Base-by-base conservation (phyloP, 108 stramenopile genomes). In the Fragilariopsis cylindrus region DNA sequence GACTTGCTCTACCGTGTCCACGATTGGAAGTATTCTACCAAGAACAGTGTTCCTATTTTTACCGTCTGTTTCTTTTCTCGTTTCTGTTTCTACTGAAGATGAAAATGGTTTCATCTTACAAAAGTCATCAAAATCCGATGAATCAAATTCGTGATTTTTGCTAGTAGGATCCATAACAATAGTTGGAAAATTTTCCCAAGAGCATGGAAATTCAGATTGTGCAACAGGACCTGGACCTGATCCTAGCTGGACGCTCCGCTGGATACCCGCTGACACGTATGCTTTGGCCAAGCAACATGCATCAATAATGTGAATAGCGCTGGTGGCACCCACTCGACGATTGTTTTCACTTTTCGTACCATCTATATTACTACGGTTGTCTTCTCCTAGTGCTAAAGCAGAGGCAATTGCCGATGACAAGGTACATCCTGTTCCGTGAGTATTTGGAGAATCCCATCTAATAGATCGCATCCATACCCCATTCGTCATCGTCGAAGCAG, bases 351-450 rank as follows among this genome's bases (percentile, higher is more conserved):
- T 40, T 4, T 63, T 45, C 13, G 60, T 72, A 13, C 68, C 46
- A 62, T 8, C 69, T 47, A 60, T 82, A 13, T 73, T 48, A 67
- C 79, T 66, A 49, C 88, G 74, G 70, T 83, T 75, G 60, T 79
- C 71, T 67, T 87, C 84, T 9, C 92, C 92, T 64, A 91, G 74
- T 21, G 90, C 94, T 72, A 94, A 82, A 40, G 92, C 92, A 12
- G 96, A 81, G 13, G 95, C 93, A 77, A 96, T 88, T 4, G 95
- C 88, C 7, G 95, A 91, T 7, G 91, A 92, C 11, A 98, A 82
- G 16, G 96, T 96, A 75, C 97, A 98, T 48, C 94, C 94, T 9
- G 94, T 96, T 13, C 94, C 94, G 76, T 96, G 94, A 1, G 94
- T 93, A 70, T 93, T 74, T n/a, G 80, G 76, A 3, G 95, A 84